These are phyloP conservation scores for Pseudocercospora fijiensis DNA, from an alignment of 2,329 filamentous ascomycete genomes.

Conservation along the genomic window DNA sequence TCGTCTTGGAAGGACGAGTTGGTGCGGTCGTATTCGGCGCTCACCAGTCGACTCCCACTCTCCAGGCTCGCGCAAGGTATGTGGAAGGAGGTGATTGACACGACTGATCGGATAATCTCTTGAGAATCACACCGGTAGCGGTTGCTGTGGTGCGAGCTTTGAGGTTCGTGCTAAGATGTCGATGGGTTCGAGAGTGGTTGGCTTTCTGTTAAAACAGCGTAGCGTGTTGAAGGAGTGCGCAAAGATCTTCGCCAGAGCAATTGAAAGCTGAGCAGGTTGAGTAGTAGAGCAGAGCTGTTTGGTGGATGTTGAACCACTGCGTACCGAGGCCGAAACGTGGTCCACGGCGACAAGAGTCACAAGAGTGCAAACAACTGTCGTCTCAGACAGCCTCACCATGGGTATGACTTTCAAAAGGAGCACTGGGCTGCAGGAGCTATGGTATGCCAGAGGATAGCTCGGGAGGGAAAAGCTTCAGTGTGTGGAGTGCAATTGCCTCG, in stretches of 20 bases:
- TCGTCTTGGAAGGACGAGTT: constrained; percentile 11
- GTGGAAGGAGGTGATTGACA: constrained; percentile 63
- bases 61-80: constrained; percentile 40
- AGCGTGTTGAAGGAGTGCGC: constrained; percentile 51
- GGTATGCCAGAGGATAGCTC: constrained; percentile 30
- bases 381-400: constrained; percentile 18
- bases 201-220: constrained; percentile 40
- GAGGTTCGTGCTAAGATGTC: constrained; percentile 44
- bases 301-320: constrained; percentile 19
- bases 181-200: constrained; percentile 49
- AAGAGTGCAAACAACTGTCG: constrained; percentile 34
- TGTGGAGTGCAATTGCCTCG: constrained; percentile 53
- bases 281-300: constrained; percentile 9
- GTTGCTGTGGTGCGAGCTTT: constrained; percentile 50
- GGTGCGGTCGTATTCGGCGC: constrained; percentile 50
- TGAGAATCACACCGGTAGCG: constrained; percentile 53
- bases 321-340: constrained; percentile 29
- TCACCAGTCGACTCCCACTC: constrained; percentile 56
- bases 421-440: constrained; percentile 34
- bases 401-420: constrained; percentile 21
- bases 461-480: constrained; percentile 44
- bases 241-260: constrained; percentile 46
- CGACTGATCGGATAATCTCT: constrained; percentile 59
- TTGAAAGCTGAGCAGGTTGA: constrained; percentile 7
- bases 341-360: constrained; percentile 15